Evolutionary conservation across 1,139 yeast species (phyloP), one percentile per base, ranked within the genome.

Genomic region (Diutina catenulata): DNA sequence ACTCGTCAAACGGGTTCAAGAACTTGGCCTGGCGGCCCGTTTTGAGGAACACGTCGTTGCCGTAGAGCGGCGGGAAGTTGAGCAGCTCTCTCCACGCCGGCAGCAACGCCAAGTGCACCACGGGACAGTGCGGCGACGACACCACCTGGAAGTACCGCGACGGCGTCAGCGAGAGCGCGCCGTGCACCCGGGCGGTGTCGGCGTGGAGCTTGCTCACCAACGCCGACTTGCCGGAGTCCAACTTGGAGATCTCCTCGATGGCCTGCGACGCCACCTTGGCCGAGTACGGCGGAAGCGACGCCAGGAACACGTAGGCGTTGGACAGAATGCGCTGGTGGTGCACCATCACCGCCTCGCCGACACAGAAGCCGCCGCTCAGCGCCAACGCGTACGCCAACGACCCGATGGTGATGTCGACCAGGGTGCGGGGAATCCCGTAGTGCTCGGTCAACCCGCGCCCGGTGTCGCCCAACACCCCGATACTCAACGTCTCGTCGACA

Each of bases 331-430:
- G 77, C 67, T 93, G 98, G 59, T 91, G 95, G 49, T 80, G 82
- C 33, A 88, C 76, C 88, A 91, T 84, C 42, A 80, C 80, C 29
- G 63, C 60, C 31, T 75, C 80, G 42, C 97, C 98, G 20, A 84
- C 84, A 54, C 95, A 91, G 58, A 86, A 91, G 1, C 95, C 98
- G 45, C 99, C 99, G 33, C 93, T 79, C 8, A 94, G 70, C n/a
- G 88, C 93, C 47, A 88, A 70, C 0, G 94, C 69, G 33, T 70
- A 70, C 10, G 95, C 94, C 68, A 91, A 62, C 3, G 94, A 78
- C 22, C 96, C 96, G 42, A 86, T 71, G 10, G 95, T 82, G 46
- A 91, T 79, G 47, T 91, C 93, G 42, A 91, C 68, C 41, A 78
- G 80, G 2, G 64, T 59, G 46, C 84, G 67, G 39, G 88, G 76